A percentile compares a stretch with the other conserved stretches of the same genome.
Conservation (phyloP, 1,284 basidiomycete species). For the Trichosporon sp. region DNA sequence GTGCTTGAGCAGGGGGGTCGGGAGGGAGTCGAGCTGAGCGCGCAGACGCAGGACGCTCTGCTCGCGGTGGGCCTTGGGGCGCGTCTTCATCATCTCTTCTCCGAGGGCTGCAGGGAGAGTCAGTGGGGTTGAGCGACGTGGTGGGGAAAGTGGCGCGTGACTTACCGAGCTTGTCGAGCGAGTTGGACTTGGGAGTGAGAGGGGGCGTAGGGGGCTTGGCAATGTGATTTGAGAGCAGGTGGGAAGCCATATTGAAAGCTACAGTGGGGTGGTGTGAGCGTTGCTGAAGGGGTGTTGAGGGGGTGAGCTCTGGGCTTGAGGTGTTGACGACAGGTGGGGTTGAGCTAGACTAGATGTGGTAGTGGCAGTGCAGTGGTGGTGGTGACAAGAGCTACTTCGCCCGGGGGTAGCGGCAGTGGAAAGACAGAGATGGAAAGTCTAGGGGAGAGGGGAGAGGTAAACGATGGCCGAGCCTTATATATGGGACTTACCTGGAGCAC, state of each 20-base stretch:
- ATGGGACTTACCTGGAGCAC: not conserved
- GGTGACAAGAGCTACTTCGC: not conserved
- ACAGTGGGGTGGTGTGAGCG: not conserved
- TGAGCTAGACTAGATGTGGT: not conserved
- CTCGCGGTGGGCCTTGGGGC: conserved; percentile 17
- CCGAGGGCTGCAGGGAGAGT: conserved; percentile 12
- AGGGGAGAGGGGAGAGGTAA: not conserved
- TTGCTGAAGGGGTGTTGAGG: not conserved
- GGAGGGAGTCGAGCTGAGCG: conserved; percentile 35
- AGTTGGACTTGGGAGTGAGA: conserved; percentile 22
- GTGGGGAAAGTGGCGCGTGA: not conserved
- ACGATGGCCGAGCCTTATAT: not conserved
- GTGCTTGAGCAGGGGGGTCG: conserved; percentile 43
- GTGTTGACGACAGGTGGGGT: not conserved
- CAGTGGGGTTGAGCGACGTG: not conserved
- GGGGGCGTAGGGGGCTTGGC: conserved; percentile 17
- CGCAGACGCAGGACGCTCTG: conserved; percentile 44
- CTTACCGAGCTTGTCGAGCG: conserved; percentile 14
- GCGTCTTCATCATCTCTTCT: conserved; percentile 2
- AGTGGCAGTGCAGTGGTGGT: not conserved
- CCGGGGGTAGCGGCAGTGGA: not conserved
- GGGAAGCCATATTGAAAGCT: conserved; percentile 12
- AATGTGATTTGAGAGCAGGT: conserved; percentile 10
- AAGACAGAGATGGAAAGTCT: not conserved
- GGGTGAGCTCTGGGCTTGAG: not conserved